Conservation (phyloP, 352 stramenopile genomes). For the Phytophthora agathidicida region DNA sequence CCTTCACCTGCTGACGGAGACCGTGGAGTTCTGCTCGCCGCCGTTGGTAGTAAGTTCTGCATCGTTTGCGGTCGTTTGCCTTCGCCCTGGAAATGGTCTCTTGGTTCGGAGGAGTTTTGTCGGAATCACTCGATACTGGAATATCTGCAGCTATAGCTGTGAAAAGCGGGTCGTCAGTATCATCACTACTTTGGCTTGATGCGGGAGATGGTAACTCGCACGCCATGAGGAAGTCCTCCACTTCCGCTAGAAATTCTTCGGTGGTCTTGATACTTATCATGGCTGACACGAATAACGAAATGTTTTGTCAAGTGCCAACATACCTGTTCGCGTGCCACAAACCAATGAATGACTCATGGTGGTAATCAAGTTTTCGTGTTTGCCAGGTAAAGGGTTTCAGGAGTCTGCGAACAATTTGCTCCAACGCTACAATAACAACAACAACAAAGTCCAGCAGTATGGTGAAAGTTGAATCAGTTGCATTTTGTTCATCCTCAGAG, state of each 20-base stretch:
- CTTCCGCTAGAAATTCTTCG: neutral
- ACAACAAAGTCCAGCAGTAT: neutral
- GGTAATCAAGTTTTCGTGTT: too few relatives aligned
- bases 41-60: conserved; percentile 21
- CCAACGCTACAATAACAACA: too few relatives aligned
- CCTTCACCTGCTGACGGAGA: neutral
- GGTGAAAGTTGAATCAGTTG: neutral
- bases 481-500: neutral
- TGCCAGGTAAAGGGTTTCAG: too few relatives aligned
- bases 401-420: too few relatives aligned
- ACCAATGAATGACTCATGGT: too few relatives aligned
- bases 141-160: too few relatives aligned
- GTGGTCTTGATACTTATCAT: neutral
- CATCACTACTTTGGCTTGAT: too few relatives aligned
- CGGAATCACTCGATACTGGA: too few relatives aligned
- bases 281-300: neutral
- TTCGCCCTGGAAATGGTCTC: too few relatives aligned
- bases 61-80: neutral
- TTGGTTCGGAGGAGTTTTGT: too few relatives aligned
- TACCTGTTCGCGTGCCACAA: too few relatives aligned
- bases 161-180: too few relatives aligned
- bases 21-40: conserved; percentile 18
- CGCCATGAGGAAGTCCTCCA: neutral
- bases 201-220: neutral
- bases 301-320: neutral